Conservation (phyloP, 1,284 basidiomycete species). For the Ustilago esculenta region DNA sequence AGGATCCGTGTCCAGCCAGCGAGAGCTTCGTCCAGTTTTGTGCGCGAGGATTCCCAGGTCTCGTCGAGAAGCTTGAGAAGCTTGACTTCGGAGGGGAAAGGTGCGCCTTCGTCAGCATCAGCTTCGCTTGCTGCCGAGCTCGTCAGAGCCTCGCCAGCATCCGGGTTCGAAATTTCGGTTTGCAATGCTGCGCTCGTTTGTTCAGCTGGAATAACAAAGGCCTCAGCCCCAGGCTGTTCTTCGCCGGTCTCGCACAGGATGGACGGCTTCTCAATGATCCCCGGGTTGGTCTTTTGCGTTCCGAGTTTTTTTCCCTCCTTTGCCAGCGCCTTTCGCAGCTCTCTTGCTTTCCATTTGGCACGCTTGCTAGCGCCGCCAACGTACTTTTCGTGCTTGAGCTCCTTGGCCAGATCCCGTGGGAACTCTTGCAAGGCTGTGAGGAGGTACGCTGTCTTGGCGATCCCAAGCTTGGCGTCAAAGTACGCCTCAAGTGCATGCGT, state of each 20-base stretch:
- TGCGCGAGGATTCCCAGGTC: slow-evolving; percentile 31
- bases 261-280: slow-evolving; percentile 21
- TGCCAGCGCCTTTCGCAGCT: slow-evolving; percentile 28
- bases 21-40: slow-evolving; percentile 30
- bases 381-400: slow-evolving; percentile 44
- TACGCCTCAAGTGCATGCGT: slow-evolving; percentile 15
- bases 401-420: slow-evolving; percentile 28
- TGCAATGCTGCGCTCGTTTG: no score
- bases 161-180: no score
- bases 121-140: slow-evolving; percentile 19
- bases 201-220: no score
- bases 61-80: slow-evolving; percentile 35
- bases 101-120: slow-evolving; percentile 29
- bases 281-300: slow-evolving; percentile 34
- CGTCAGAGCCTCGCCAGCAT: background rate
- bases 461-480: slow-evolving; percentile 38
- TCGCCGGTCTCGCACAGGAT: slow-evolving; percentile 13
- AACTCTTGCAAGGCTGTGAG: slow-evolving; percentile 22
- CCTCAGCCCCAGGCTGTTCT: background rate
- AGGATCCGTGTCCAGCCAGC: slow-evolving; percentile 24
- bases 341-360: slow-evolving; percentile 39
- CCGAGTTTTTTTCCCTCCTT: slow-evolving; percentile 35
- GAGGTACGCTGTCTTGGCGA: slow-evolving; percentile 37
- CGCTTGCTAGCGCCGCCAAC: slow-evolving; percentile 36
- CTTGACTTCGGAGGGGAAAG: slow-evolving; percentile 38